A percentile compares a stretch with the other conserved stretches of the same genome.
phyloP scores from a whole-genome alignment of 2,329 filamentous ascomycete species.

The Aaosphaeria arxii region DNA sequence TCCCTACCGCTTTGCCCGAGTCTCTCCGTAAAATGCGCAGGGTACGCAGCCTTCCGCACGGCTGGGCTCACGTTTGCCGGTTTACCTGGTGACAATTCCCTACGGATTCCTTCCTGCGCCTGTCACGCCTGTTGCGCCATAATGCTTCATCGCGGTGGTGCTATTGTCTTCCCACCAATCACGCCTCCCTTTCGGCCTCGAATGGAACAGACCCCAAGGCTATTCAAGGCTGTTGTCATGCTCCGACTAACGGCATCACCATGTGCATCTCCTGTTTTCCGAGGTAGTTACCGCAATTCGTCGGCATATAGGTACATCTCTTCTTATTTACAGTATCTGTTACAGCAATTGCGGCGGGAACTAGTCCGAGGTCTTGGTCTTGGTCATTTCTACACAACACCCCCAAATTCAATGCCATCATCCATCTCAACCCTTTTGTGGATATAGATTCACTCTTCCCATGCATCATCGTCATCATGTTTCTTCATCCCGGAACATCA shows the following conservation, averaged over 20 bases:
- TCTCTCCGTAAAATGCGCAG: conserved; percentile 22
- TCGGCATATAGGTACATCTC: conserved; percentile 8
- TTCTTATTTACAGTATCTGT: conserved; percentile 20
- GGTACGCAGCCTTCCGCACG: conserved; percentile 6
- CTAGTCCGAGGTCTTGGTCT: conserved; percentile 6
- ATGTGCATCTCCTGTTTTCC: conserved; percentile 20
- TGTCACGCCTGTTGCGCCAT: no score
- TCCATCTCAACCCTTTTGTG: neutral
- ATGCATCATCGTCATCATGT: neutral
- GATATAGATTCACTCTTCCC: neutral
- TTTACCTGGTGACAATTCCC: conserved; percentile 2
- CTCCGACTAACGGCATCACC: conserved; percentile 17
- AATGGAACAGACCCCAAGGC: neutral
- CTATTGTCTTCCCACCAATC: conserved; percentile 10
- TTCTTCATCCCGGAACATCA: neutral
- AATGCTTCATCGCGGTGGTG: no score
- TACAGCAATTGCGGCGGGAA: conserved; percentile 18
- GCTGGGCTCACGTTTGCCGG: conserved; percentile 22
- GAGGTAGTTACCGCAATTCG: conserved; percentile 8
- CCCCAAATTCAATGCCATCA: neutral
- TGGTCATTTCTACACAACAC: neutral
- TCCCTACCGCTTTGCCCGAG: conserved; percentile 19
- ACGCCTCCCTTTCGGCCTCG: neutral
- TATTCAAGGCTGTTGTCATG: conserved; percentile 8
- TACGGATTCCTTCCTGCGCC: no score